Evolutionary conservation across 2,329 filamentous ascomycete species (phyloP), one percentile per base, ranked within the genome.

Genomic region (Alternaria sp.): DNA sequence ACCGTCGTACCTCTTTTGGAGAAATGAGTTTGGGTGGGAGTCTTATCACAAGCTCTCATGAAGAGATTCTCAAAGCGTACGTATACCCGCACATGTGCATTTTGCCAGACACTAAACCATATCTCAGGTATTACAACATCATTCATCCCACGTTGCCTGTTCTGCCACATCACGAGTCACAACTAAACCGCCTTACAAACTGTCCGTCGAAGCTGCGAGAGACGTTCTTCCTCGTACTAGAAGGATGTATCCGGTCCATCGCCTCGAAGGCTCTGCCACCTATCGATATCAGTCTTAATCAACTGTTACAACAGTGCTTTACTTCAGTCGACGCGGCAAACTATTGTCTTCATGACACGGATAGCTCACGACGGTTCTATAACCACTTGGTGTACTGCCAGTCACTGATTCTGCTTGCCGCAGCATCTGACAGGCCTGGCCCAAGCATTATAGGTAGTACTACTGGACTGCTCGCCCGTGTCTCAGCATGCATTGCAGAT

Each of bases 71-170:
- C 56, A 79, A 78, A 67, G 75, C 76, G 77, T 79, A 68, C 62
- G 74, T 65, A 30, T 21, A 17, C 11, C n/a, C 15, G 30, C 15
- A 9, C 17, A 6, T 40, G 12, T 15, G 9, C 15, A 8, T 25
- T 15, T 12, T 13, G 17, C 26, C 32, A 15, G 4, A 44, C 26
- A 57, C 69, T 77, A 62, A 78, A 40, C 9, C 4, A 6, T 8
- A 11, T 36, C 8, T 4, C 59, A 80, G 78, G 13, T 80, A 79
- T 55, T 79, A 78, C 61, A 76, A 71, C 59, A 69, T 72, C 40
- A 78, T 80, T 23, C 78, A 80, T 60, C 72, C 74, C 4, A 76
- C 74, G 36, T 57, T 79, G 17, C 78, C 78, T 13, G 68, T 80
- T 12, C 57, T 80, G 11, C 71, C 78, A 5, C 74, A 75, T 40